Conservation (phyloP, 306 rosid genomes). For the Elaeagnus macrophylla region DNA sequence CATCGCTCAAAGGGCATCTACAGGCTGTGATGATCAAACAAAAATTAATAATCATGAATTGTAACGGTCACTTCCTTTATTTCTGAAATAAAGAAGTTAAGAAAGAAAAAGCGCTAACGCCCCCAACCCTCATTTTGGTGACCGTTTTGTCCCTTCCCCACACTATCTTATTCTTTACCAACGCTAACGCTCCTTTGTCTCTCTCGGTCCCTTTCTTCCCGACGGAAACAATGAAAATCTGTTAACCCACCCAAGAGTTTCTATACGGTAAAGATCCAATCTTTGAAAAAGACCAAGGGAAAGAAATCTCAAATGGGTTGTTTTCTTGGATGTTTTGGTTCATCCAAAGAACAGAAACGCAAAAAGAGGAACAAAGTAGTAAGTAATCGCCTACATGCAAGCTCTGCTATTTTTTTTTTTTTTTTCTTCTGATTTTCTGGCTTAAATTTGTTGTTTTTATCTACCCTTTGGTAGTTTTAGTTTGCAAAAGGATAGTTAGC, state of each 20-base stretch:
- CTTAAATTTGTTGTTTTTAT: conserved; percentile 6
- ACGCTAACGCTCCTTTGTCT: conserved; percentile 13
- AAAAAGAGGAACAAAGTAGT: conserved; percentile 36
- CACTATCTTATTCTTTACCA: conserved; percentile 7
- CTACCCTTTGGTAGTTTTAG: not conserved
- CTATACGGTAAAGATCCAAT: conserved; percentile 11
- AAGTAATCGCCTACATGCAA: conserved; percentile 6
- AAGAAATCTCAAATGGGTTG: conserved; percentile 54
- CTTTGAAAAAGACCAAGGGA: conserved; percentile 12
- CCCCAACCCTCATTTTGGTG: conserved; percentile 12
- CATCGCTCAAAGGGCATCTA: not conserved
- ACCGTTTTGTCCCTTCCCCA: conserved; percentile 46
- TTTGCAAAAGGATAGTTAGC: not conserved
- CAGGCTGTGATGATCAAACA: conserved; percentile 39
- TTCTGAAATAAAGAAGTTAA: not conserved
- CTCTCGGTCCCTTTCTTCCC: conserved; percentile 1
- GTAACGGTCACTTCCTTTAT: conserved; percentile 52
- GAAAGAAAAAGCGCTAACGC: not conserved
- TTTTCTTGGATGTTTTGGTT: conserved; percentile 72
- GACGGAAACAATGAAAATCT: conserved; percentile 21
- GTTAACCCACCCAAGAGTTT: conserved; percentile 3
- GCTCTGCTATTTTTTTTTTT: not conserved
- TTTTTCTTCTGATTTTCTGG: not conserved
- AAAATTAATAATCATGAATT: not conserved
- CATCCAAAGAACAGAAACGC: conserved; percentile 45